These are phyloP conservation scores for Erysimum cheiranthoides DNA, from an alignment of 345 rosid species.

Conservation along the genomic window DNA sequence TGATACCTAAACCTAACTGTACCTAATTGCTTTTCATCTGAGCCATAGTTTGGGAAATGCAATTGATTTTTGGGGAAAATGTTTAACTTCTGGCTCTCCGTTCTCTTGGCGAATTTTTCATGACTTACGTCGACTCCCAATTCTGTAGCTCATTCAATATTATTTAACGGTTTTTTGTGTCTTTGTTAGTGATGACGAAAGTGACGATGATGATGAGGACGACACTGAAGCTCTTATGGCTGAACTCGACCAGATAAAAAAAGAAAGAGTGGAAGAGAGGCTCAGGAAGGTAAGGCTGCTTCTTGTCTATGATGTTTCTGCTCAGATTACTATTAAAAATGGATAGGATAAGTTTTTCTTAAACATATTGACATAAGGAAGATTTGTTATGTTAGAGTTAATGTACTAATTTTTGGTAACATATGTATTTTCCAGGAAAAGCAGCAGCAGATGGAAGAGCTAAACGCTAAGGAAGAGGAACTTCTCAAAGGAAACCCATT, in stretches of 20 bases:
- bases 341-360: not conserved
- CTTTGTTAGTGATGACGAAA: conserved; percentile 53
- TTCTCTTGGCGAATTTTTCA: not conserved
- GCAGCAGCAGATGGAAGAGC: conserved; percentile 75
- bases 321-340: conserved; percentile 25
- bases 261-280: conserved; percentile 94
- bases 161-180: conserved; percentile 14
- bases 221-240: conserved; percentile 92
- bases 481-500: conserved; percentile 93
- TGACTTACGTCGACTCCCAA: not conserved
- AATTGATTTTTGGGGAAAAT: not conserved
- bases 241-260: conserved; percentile 94
- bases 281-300: conserved; percentile 63
- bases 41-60: conserved; percentile 1
- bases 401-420: not conserved
- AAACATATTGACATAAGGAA: conserved; percentile 11
- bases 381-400: not conserved
- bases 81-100: not conserved
- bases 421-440: conserved; percentile 61
- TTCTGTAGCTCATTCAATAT: not conserved
- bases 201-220: conserved; percentile 75
- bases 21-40: conserved; percentile 22
- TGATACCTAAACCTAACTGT: conserved; percentile 1
- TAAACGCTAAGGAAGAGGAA: conserved; percentile 85
- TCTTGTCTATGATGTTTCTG: conserved; percentile 22